phyloP scores from a whole-genome alignment of 805 yeast genomes.

The Ogataea saltuana region DNA sequence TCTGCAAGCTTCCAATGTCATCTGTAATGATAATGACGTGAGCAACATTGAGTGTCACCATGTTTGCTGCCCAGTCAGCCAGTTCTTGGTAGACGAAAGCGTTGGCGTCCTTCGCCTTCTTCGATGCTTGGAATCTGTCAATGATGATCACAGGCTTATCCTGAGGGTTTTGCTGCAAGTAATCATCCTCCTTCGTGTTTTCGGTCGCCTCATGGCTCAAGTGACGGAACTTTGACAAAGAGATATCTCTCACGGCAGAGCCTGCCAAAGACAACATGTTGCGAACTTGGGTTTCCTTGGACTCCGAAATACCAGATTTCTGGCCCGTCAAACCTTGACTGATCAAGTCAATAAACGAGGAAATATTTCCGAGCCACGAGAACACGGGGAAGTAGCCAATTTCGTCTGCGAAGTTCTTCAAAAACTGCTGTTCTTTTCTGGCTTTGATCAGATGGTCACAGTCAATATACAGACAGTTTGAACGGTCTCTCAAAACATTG shows the following conservation, averaged over 20 bases:
- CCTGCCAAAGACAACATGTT: slow-evolving; percentile 73
- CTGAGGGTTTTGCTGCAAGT: slow-evolving; percentile 80
- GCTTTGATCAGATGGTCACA: slow-evolving; percentile 76
- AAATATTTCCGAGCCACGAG: slow-evolving; percentile 83
- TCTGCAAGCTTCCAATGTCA: slow-evolving; percentile 74
- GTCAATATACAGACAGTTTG: slow-evolving; percentile 67
- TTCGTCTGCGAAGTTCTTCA: slow-evolving; percentile 68
- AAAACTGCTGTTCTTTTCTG: slow-evolving; percentile 68
- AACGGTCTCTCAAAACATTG: slow-evolving; percentile 60
- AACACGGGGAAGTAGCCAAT: slow-evolving; percentile 92
- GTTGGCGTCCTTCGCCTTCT: slow-evolving; percentile 56
- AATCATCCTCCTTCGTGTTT: slow-evolving; percentile 68
- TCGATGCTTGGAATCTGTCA: slow-evolving; percentile 61
- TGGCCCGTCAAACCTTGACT: slow-evolving; percentile 93
- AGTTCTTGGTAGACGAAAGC: slow-evolving; percentile 69
- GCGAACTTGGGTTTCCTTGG: slow-evolving; percentile 78
- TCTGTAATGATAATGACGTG: slow-evolving; percentile 88
- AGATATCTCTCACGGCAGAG: slow-evolving; percentile 70
- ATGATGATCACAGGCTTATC: slow-evolving; percentile 83
- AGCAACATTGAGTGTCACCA: slow-evolving; percentile 77
- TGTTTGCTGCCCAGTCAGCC: slow-evolving; percentile 85
- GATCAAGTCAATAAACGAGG: slow-evolving; percentile 78
- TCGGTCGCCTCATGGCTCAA: slow-evolving; percentile 29
- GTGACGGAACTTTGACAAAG: slow-evolving; percentile 44
- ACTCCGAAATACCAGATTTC: slow-evolving; percentile 84